phyloP scores from a whole-genome alignment of 2,329 filamentous ascomycete species.

The Colletotrichum phormii region DNA sequence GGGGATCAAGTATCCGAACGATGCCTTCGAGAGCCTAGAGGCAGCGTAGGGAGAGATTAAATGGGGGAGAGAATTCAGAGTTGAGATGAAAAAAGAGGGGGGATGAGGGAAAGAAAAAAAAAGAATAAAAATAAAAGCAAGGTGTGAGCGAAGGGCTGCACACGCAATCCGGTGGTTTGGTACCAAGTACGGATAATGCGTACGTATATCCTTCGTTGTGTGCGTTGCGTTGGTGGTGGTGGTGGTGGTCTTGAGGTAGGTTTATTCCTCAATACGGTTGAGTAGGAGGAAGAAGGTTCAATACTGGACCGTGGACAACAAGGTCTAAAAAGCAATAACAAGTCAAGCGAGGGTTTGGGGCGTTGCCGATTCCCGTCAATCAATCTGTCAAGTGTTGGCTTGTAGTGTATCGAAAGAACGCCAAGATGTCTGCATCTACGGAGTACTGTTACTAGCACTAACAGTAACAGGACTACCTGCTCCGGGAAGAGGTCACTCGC shows the following conservation, averaged over 20 bases:
- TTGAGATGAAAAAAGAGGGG: slow-evolving; percentile 19
- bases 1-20: slow-evolving; percentile 7
- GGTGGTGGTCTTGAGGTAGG: background rate
- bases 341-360: background rate
- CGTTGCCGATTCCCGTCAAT: slow-evolving; percentile 1
- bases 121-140: background rate
- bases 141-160: slow-evolving; percentile 7
- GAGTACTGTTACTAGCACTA: too few species aligned
- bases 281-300: background rate
- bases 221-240: background rate
- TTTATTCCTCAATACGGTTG: background rate
- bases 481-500: slow-evolving; percentile 1
- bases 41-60: slow-evolving; percentile 4
- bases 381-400: background rate
- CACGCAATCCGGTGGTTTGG: slow-evolving; percentile 8
- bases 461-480: background rate
- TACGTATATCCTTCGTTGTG: background rate
- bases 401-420: background rate
- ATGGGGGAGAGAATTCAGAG: background rate
- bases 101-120: background rate
- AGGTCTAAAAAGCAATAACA: background rate
- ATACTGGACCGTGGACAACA: background rate
- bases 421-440: background rate
- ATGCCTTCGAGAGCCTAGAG: background rate
- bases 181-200: background rate